Evolutionary conservation across 768 basidiomycete genomes (phyloP), one percentile per base, ranked within the genome.

Genomic region (Suillus spraguei): DNA sequence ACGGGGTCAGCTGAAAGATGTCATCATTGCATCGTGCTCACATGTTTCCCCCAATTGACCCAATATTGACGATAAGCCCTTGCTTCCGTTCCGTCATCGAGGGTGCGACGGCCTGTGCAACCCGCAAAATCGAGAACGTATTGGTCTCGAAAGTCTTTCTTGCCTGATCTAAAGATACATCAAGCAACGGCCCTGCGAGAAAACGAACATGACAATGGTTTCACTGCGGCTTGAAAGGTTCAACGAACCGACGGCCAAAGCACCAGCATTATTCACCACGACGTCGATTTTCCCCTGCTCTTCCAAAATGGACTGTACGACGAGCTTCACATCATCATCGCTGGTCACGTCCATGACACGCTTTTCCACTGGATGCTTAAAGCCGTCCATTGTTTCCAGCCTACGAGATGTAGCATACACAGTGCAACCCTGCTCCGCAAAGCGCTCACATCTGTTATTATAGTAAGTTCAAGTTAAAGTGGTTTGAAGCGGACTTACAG

Each of bases 231-330:
- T 60, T 54, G 52, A 28, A 35, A 14, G 38, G 20, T 8, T 20
- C 9, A 66, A 50, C 79, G 42, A 64, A 85, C 87, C 85, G 66
- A 83, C 74, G 17, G 72, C 69, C 3, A 77, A 55, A 1, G 74
- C 71, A n/a, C 88, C 89, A 4, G 92, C 92, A 64, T 93, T 93
- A 70, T 93, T 93, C 49, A 93, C 89, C 2, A 93, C 74, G 1
- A 94, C 76, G 64, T 93, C 91, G 46, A 94, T 86, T 62, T 72
- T 80, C 0, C 90, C 90, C 55, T 87, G 82, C 33, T 78, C 79
- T 0, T 78, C 76, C 14, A 87, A 74, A 64, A 93, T 81, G 3
- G 80, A 72, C 35, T 77, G 64, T 13, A 92, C 76, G 0, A 80
- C 84, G 9, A 69, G 69, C 28, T 80, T 70, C 7, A 90, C 83